phyloP scores from a whole-genome alignment of 176 grass and related monocot species.

The Triticum monococcum region DNA sequence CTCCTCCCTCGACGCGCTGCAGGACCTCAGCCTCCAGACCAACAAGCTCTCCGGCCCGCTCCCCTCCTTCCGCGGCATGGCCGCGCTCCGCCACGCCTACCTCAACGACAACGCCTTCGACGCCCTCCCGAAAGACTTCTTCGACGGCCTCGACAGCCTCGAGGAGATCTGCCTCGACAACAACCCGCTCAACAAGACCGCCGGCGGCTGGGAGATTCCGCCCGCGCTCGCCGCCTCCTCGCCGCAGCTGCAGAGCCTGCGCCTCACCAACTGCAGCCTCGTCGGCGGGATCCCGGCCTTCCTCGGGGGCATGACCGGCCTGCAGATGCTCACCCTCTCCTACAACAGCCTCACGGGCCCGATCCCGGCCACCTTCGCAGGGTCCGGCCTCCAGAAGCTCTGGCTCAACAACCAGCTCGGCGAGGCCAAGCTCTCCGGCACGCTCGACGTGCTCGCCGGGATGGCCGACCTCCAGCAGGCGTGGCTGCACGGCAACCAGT shows the following conservation, averaged over 20 bases:
- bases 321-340: slow-evolving; percentile 54
- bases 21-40: slow-evolving; percentile 64
- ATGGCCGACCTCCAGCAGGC: slow-evolving; percentile 50
- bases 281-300: slow-evolving; percentile 49
- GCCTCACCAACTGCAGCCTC: slow-evolving; percentile 48
- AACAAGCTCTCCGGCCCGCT: slow-evolving; percentile 58
- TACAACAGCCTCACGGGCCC: slow-evolving; percentile 69
- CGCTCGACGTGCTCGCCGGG: slow-evolving; percentile 51
- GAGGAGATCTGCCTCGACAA: slow-evolving; percentile 43
- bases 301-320: slow-evolving; percentile 41
- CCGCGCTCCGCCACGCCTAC: slow-evolving; percentile 50
- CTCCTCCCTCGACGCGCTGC: slow-evolving; percentile 43
- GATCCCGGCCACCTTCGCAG: slow-evolving; percentile 41
- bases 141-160: slow-evolving; percentile 42
- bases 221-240: slow-evolving; percentile 22
- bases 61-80: slow-evolving; percentile 61
- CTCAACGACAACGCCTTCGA: slow-evolving; percentile 71
- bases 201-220: slow-evolving; percentile 53
- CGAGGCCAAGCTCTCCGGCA: slow-evolving; percentile 41
- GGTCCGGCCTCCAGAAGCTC: slow-evolving; percentile 49
- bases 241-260: slow-evolving; percentile 44
- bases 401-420: slow-evolving; percentile 88
- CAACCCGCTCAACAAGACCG: slow-evolving; percentile 56
- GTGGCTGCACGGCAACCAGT: slow-evolving; percentile 89
- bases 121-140: slow-evolving; percentile 70